phyloP scores from a whole-genome alignment of 2,329 filamentous ascomycete genomes.

The Fusarium pseudonygamai region DNA sequence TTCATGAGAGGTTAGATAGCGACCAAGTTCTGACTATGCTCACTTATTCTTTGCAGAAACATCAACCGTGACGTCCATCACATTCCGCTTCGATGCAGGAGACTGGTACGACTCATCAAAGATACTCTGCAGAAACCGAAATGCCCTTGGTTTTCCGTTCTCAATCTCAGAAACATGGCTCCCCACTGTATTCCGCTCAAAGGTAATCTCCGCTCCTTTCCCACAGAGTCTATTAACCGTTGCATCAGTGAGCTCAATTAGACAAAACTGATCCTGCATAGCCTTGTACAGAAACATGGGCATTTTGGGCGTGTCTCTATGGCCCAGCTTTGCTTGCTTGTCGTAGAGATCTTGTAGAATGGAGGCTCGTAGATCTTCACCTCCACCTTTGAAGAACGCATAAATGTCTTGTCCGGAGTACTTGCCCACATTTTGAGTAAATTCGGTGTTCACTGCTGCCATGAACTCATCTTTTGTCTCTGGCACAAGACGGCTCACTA shows the following conservation, averaged over 20 bases:
- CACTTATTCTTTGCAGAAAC: not conserved
- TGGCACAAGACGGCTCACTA: constrained; percentile 8
- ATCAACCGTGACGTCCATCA: not conserved
- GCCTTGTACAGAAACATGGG: constrained; percentile 63
- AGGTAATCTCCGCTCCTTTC: constrained; percentile 53
- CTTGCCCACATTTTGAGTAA: constrained; percentile 24
- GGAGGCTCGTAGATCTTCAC: constrained; percentile 37
- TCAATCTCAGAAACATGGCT: constrained; percentile 48
- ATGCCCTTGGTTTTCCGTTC: constrained; percentile 25
- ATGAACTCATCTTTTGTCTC: constrained; percentile 26
- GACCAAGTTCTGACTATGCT: no score
- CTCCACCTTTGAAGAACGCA: constrained; percentile 43
- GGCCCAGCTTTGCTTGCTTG: constrained; percentile 43
- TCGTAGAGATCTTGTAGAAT: constrained; percentile 39
- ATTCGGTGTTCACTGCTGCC: not conserved
- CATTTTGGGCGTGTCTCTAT: constrained; percentile 54
- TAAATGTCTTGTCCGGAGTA: constrained; percentile 41
- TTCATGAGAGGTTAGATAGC: not conserved
- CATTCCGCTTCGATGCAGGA: not conserved
- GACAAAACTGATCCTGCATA: constrained; percentile 55
- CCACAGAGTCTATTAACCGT: constrained; percentile 54
- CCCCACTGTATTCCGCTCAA: constrained; percentile 55
- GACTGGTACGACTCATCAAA: constrained; percentile 31
- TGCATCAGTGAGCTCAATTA: constrained; percentile 54
- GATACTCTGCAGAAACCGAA: constrained; percentile 19